These are phyloP conservation scores for Chytridium lagenaria DNA, from an alignment of 371 early-diverging fungal genomes.

Conservation along the genomic window DNA sequence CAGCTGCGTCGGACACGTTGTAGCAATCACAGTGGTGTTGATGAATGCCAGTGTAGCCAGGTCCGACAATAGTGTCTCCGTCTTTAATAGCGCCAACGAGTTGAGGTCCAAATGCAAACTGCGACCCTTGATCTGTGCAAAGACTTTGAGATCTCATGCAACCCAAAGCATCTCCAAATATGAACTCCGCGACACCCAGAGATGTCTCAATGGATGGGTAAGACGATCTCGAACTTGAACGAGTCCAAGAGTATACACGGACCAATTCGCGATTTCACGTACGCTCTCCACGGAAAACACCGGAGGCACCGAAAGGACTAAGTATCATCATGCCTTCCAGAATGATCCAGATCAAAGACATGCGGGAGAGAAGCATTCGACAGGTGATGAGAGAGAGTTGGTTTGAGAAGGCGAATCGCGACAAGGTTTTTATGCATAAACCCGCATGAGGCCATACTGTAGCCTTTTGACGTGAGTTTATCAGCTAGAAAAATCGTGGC, in stretches of 20 bases:
- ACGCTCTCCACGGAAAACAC: constrained; percentile 9
- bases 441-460: constrained; percentile 41
- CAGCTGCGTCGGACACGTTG: not conserved
- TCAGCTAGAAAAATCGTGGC: not conserved
- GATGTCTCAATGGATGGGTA: constrained; percentile 33
- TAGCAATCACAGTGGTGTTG: constrained; percentile 32
- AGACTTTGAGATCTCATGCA: constrained; percentile 34
- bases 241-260: constrained; percentile 23
- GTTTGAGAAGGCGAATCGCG: constrained; percentile 22
- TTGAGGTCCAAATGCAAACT: constrained; percentile 38
- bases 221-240: constrained; percentile 17
- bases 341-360: constrained; percentile 29
- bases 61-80: constrained; percentile 39
- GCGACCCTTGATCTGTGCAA: constrained; percentile 12
- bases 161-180: constrained; percentile 43
- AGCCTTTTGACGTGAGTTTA: constrained; percentile 10
- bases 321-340: constrained; percentile 26
- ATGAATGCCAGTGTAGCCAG: constrained; percentile 30
- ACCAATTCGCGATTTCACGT: constrained; percentile 1
- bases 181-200: constrained; percentile 36
- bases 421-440: constrained; percentile 35
- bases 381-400: constrained; percentile 40
- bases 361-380: constrained; percentile 21
- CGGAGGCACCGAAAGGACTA: constrained; percentile 34
- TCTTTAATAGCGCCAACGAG: constrained; percentile 36